Base-by-base conservation (phyloP, 345 rosid genomes). In the Eucalyptus sideroxylon region DNA sequence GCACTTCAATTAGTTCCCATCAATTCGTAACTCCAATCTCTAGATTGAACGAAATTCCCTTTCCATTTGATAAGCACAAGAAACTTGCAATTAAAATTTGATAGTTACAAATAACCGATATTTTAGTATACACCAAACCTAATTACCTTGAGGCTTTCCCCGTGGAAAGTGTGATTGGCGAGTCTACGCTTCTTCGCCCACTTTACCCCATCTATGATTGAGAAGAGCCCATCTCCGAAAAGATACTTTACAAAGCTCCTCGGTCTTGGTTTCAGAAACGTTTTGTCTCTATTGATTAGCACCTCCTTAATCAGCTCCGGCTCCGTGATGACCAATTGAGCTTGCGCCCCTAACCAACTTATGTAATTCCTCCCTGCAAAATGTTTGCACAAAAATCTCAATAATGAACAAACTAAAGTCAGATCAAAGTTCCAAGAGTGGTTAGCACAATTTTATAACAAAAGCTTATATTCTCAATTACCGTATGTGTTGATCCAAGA, bases 111-210 rank as follows among this genome's bases (percentile, higher is more conserved):
- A 53, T 53, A 19, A 53, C 56, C 7, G 56, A 4, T 3, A 53
- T 53, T 53, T 53, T 53, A 53, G 24, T 53, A 53, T 30, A 44
- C 24, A 60, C 3, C 15, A 16, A 62, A 65, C 56, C 50, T 24
- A 21, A 85, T 87, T 90, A 91, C 93, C 86, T 86, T 92, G 87
- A 94, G 90, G 89, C 90, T 65, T 89, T 65, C 77, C 77, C 77
- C 77, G 19, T 65, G 77, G 77, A 65, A 65, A 65, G 77, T 65
- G 77, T 65, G 92, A 81, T 90, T 92, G 53, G 95, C 93, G 12
- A 93, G 87, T 89, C 92, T 92, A 59, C 92, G 92, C 47, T 89
- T 83, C 90, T 65, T 93, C 5, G 30, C 31, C 93, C 94, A 94
- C 89, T 92, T 93, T 31, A 87, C 86, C n/a, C 92, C 92, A 50